Evolutionary conservation across 768 basidiomycete genomes (phyloP).

Genomic region (Nevesoporus exiguus): DNA sequence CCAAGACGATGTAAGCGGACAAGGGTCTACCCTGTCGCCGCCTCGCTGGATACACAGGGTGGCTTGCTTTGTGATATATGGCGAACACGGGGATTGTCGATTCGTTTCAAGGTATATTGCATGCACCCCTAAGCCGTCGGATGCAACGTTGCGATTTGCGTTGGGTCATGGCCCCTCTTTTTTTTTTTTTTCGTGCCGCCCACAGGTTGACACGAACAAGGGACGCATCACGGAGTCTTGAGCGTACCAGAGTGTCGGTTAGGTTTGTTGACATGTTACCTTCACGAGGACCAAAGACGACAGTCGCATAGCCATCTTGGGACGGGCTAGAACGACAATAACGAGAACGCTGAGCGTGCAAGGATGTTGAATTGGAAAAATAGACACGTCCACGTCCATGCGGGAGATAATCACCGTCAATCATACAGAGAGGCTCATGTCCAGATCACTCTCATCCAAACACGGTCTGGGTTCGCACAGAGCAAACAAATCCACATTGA

Average conservation of each 20-base stretch:
- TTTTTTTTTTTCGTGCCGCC: slow-evolving; percentile 2
- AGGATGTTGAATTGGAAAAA: neutral
- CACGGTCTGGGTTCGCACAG: slow-evolving; percentile 8
- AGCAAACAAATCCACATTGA: slow-evolving; percentile 1
- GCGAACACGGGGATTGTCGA: neutral
- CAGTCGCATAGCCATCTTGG: slow-evolving; percentile 1
- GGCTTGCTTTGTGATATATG: slow-evolving; percentile 12
- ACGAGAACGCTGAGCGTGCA: slow-evolving; percentile 7
- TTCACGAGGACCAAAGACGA: slow-evolving; percentile 6
- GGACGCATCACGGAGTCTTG: slow-evolving; percentile 9
- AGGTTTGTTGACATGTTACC: slow-evolving; percentile 7
- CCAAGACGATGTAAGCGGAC: slow-evolving; percentile 9
- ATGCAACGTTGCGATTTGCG: slow-evolving; percentile 10
- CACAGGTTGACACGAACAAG: slow-evolving; percentile 2
- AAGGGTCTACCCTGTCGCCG: slow-evolving; percentile 14
- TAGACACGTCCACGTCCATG: slow-evolving; percentile 8
- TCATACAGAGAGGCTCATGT: slow-evolving; percentile 8
- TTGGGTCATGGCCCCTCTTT: neutral
- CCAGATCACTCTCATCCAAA: slow-evolving; percentile 3
- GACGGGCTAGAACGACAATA: slow-evolving; percentile 4
- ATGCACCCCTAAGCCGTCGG: neutral
- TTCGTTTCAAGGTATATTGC: slow-evolving; percentile 23
- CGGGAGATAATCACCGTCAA: slow-evolving; percentile 26
- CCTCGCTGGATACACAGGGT: slow-evolving; percentile 14
- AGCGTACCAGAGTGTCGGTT: slow-evolving; percentile 17